phyloP scores from a whole-genome alignment of 2,329 filamentous ascomycete genomes.

The Coniochaeta sp. region DNA sequence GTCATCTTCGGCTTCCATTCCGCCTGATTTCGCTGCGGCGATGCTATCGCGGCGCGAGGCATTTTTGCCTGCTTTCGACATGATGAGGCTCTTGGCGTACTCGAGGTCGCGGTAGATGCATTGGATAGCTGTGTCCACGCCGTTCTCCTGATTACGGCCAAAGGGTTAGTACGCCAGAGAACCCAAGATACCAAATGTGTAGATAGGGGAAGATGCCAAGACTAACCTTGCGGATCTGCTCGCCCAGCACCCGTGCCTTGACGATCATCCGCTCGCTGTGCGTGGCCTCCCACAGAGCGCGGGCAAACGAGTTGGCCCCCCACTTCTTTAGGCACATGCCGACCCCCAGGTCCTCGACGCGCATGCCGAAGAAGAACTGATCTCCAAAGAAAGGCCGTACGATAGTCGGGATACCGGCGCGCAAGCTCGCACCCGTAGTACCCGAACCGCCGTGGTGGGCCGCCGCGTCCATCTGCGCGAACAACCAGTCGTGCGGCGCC shows the following conservation, averaged over 20 bases:
- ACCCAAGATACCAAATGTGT: neutral
- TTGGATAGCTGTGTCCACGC: conserved; percentile 84
- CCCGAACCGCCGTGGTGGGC: conserved; percentile 93
- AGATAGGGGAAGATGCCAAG: neutral
- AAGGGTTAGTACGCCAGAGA: neutral
- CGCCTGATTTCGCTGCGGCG: conserved; percentile 13
- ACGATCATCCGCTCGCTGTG: conserved; percentile 86
- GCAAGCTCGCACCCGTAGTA: conserved; percentile 86
- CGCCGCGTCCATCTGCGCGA: conserved; percentile 85
- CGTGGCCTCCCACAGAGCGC: conserved; percentile 85
- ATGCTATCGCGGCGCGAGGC: conserved; percentile 20
- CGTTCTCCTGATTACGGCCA: conserved; percentile 59
- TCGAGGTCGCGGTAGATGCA: conserved; percentile 92
- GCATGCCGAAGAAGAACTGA: conserved; percentile 88
- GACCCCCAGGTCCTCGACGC: conserved; percentile 89
- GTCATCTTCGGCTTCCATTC: conserved; percentile 35
- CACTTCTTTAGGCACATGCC: conserved; percentile 85
- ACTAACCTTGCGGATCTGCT: conserved; percentile 78
- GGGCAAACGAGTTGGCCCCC: conserved; percentile 77
- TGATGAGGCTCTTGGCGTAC: conserved; percentile 80
- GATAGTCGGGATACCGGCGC: conserved; percentile 88
- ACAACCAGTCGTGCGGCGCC: conserved; percentile 95
- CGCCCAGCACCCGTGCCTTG: conserved; percentile 74
- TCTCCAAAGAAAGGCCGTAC: conserved; percentile 97
- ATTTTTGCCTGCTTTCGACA: conserved; percentile 51